phyloP scores from a whole-genome alignment of 2,329 filamentous ascomycete genomes.

The Pyrenophora teres region DNA sequence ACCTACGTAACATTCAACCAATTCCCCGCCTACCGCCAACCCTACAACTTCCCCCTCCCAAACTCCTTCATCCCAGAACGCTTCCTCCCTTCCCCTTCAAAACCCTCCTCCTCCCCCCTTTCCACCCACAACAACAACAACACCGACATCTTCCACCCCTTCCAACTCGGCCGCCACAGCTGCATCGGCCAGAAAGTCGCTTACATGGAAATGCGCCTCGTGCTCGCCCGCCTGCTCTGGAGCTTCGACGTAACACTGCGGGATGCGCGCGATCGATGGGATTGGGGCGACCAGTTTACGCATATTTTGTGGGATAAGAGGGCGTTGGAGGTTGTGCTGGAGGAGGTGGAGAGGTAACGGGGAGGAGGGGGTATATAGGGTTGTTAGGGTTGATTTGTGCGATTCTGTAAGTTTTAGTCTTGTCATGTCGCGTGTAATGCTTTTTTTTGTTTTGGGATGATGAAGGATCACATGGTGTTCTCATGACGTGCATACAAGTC shows the following conservation, averaged over 20 bases:
- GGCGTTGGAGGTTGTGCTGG: constrained; percentile 1
- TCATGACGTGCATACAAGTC: too few species aligned
- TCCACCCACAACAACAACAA: too few species aligned
- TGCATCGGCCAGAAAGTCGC: constrained; percentile 39
- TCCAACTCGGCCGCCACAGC: constrained; percentile 31
- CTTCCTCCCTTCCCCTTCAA: constrained; percentile 26
- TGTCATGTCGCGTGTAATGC: too few species aligned
- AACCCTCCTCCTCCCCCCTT: constrained; percentile 4
- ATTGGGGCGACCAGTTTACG: constrained; percentile 32
- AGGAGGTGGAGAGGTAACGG: not conserved
- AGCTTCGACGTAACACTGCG: constrained; percentile 42
- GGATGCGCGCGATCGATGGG: constrained; percentile 16
- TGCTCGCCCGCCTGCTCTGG: constrained; percentile 49
- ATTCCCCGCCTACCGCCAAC: constrained; percentile 31
- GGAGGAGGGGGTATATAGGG: too few species aligned
- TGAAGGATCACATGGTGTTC: too few species aligned
- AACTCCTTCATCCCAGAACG: constrained; percentile 44
- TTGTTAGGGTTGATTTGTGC: too few species aligned
- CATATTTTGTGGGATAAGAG: constrained; percentile 29
- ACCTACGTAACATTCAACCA: constrained; percentile 40
- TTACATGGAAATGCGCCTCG: constrained; percentile 42
- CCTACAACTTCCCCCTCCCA: constrained; percentile 34
- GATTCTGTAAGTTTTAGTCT: too few species aligned
- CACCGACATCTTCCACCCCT: constrained; percentile 32
- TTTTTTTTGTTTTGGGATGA: too few species aligned